These are phyloP conservation scores for Lepidopterella palustris DNA, from an alignment of 495 filamentous ascomycete genomes.

Conservation along the genomic window DNA sequence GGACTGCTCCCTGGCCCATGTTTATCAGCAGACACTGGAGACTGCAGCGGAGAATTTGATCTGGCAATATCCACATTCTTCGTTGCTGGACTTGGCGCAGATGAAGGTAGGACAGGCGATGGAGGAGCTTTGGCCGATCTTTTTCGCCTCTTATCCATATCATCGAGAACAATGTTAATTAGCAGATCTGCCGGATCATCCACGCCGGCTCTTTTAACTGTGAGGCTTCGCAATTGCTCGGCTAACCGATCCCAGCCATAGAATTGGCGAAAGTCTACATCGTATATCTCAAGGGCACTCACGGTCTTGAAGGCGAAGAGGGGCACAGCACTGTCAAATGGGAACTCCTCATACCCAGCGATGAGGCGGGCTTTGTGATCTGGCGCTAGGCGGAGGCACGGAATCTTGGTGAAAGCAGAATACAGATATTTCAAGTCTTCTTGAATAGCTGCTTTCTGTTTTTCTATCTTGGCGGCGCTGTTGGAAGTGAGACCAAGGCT, in stretches of 20 bases:
- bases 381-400: slow-evolving; percentile 77
- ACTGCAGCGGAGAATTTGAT: slow-evolving; percentile 56
- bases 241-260: slow-evolving; percentile 93
- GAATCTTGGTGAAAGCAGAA: slow-evolving; percentile 97
- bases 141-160: slow-evolving; percentile 83
- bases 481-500: slow-evolving; percentile 74
- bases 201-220: slow-evolving; percentile 77
- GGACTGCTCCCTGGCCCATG: slow-evolving; percentile 33
- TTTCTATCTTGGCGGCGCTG: slow-evolving; percentile 71
- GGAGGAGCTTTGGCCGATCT: slow-evolving; percentile 78
- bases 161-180: slow-evolving; percentile 87
- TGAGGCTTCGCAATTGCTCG: slow-evolving; percentile 82
- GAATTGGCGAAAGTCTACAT: slow-evolving; percentile 93
- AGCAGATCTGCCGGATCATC: slow-evolving; percentile 88
- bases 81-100: slow-evolving; percentile 54
- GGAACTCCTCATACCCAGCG: slow-evolving; percentile 92
- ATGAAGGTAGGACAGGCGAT: slow-evolving; percentile 65
- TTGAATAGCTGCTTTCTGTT: slow-evolving; percentile 74
- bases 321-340: slow-evolving; percentile 96
- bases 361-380: slow-evolving; percentile 86
- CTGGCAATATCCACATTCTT: slow-evolving; percentile 52
- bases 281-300: slow-evolving; percentile 83
- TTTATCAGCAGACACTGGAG: slow-evolving; percentile 50
- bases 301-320: slow-evolving; percentile 93
- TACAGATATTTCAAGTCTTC: slow-evolving; percentile 92